Evolutionary conservation across 83 land plant genomes (phyloP).

Genomic region (Thuja plicata): DNA sequence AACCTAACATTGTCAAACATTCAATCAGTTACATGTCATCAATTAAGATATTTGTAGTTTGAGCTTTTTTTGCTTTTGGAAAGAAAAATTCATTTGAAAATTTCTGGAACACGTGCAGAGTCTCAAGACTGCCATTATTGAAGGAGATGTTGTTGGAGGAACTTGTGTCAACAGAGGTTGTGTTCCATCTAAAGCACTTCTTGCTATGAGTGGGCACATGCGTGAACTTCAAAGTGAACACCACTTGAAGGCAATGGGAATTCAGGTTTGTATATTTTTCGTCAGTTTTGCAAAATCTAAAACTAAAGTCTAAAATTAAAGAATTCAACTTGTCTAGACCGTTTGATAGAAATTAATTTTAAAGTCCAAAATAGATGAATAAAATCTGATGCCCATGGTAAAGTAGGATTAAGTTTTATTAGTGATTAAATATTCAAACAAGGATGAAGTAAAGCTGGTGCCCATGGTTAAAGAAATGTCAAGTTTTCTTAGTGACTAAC

Average conservation of each 20-base stretch:
- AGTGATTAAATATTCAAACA: too few relatives aligned
- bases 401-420: background rate
- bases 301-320: background rate
- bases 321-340: background rate
- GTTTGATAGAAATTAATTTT: background rate
- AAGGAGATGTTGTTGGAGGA: conserved; percentile 98
- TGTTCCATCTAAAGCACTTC: conserved; percentile 98
- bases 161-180: conserved; percentile 99
- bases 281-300: background rate
- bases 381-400: background rate
- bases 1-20: too few relatives aligned
- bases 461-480: too few relatives aligned
- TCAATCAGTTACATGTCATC: too few relatives aligned
- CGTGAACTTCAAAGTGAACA: conserved; percentile 95
- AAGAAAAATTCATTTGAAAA: background rate
- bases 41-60: background rate
- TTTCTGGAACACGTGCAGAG: conserved; percentile 55
- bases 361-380: background rate
- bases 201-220: conserved; percentile 99
- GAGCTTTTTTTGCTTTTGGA: background rate
- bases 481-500: background rate
- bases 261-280: conserved; percentile 56
- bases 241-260: conserved; percentile 89
- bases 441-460: too few relatives aligned
- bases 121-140: conserved; percentile 95